Percentiles rank a stretch among this genome's conserved stretches.
These are phyloP conservation scores for Thinopyrum elongatum DNA, from an alignment of 176 grass and related monocot species.

Conservation along the genomic window DNA sequence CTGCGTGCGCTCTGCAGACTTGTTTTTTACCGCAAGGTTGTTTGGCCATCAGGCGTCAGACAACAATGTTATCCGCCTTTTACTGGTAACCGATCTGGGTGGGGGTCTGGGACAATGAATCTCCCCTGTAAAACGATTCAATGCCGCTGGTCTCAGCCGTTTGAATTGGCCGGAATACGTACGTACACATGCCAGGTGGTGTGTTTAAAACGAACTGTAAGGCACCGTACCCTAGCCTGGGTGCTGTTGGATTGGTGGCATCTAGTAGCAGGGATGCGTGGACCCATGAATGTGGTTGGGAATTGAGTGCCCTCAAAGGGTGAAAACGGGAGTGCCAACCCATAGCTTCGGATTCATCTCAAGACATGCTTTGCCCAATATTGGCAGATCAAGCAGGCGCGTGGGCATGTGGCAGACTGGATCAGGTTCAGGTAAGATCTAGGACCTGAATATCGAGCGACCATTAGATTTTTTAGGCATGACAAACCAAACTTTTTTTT, in stretches of 20 bases:
- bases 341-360: conserved; percentile 18
- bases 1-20: conserved; percentile 23
- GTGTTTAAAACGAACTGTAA: conserved; percentile 33
- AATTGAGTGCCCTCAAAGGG: conserved; percentile 33
- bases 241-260: conserved; percentile 42
- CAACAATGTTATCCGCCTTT: conserved; percentile 7
- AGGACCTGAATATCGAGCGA: too few relatives aligned
- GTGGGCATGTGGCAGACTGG: neutral
- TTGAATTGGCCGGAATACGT: conserved; percentile 31
- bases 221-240: neutral
- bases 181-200: conserved; percentile 21
- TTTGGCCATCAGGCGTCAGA: neutral
- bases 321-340: neutral
- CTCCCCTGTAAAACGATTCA: conserved; percentile 18
- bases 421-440: neutral
- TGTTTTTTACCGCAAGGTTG: conserved; percentile 44
- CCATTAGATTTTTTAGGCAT: too few relatives aligned
- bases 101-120: neutral
- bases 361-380: neutral
- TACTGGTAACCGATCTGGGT: neutral
- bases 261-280: neutral
- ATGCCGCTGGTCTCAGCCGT: conserved; percentile 27
- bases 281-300: conserved; percentile 16
- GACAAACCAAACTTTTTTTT: too few relatives aligned
- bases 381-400: neutral